These are phyloP conservation scores for Herpetomonas samuelpessoai DNA, from an alignment of 208 protist species.

Conservation along the genomic window DNA sequence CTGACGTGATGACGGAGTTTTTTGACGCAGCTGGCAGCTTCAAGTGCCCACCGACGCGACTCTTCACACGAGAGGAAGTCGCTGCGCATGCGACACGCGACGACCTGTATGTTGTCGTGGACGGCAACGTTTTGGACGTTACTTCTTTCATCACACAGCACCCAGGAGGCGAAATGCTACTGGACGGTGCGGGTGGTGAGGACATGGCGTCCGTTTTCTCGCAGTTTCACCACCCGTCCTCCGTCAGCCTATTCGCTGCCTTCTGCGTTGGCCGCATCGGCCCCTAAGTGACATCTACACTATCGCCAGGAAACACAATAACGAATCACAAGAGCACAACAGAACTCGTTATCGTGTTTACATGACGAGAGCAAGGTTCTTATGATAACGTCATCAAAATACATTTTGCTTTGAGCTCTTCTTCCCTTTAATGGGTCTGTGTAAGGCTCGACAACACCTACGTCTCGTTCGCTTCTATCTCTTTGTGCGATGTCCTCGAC, in stretches of 20 bases:
- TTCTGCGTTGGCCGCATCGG: conserved; percentile 65
- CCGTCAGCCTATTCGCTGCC: conserved; percentile 37
- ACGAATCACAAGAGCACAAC: too few species aligned
- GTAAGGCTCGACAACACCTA: too few species aligned
- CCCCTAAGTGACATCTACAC: neutral
- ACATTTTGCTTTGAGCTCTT: too few species aligned
- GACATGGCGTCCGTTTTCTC: conserved; percentile 60
- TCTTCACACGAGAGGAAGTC: conserved; percentile 52
- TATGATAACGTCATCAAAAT: too few species aligned
- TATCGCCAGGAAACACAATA: too few species aligned
- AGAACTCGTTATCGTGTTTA: too few species aligned
- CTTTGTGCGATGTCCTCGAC: too few species aligned
- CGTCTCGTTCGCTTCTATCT: too few species aligned
- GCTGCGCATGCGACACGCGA: conserved; percentile 28
- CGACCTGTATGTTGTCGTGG: conserved; percentile 74
- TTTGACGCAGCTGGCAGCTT: conserved; percentile 34
- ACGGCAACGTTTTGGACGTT: conserved; percentile 72
- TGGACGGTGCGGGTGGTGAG: conserved; percentile 53
- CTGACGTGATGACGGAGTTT: conserved; percentile 25
- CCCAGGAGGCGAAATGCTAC: conserved; percentile 56
- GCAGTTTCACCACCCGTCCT: conserved; percentile 44
- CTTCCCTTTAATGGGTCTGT: too few species aligned
- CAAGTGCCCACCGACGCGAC: conserved; percentile 35
- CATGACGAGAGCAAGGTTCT: too few species aligned
- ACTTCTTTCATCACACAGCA: conserved; percentile 55